A percentile compares a stretch with the other conserved stretches of the same genome.
Conservation (phyloP, 257 asterid genomes). For the Solanum pinnatisectum region DNA sequence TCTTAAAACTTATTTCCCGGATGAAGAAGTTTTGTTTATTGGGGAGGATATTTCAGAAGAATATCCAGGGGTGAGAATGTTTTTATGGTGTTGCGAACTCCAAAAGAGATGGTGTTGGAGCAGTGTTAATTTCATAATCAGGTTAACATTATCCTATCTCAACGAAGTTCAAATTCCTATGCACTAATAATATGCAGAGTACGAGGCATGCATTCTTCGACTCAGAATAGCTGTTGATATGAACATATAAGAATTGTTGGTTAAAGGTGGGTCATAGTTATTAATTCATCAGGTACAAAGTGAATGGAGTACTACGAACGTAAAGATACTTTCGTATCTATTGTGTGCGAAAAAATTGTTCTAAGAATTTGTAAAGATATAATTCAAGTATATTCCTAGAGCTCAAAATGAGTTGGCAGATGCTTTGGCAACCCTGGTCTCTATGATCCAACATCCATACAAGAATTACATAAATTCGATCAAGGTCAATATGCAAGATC, state of each 20-base stretch:
- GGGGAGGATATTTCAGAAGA: not conserved
- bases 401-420: not conserved
- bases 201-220: too few relatives aligned
- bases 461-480: not conserved
- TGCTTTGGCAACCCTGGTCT: not conserved
- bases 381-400: not conserved
- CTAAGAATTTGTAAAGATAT: not conserved
- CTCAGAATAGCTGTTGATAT: too few relatives aligned
- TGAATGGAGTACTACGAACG: too few relatives aligned
- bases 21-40: too few relatives aligned
- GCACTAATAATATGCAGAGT: too few relatives aligned
- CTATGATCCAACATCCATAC: not conserved
- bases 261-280: too few relatives aligned
- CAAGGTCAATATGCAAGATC: not conserved
- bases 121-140: too few relatives aligned
- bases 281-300: not conserved
- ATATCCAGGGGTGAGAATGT: not conserved
- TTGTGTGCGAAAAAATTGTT: not conserved
- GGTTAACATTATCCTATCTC: too few relatives aligned
- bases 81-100: not conserved
- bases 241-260: too few relatives aligned
- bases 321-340: not conserved
- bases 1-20: too few relatives aligned
- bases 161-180: too few relatives aligned
- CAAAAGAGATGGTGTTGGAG: not conserved